Base-by-base conservation (phyloP, 2,329 filamentous ascomycete species). In the Diplodia intermedia region DNA sequence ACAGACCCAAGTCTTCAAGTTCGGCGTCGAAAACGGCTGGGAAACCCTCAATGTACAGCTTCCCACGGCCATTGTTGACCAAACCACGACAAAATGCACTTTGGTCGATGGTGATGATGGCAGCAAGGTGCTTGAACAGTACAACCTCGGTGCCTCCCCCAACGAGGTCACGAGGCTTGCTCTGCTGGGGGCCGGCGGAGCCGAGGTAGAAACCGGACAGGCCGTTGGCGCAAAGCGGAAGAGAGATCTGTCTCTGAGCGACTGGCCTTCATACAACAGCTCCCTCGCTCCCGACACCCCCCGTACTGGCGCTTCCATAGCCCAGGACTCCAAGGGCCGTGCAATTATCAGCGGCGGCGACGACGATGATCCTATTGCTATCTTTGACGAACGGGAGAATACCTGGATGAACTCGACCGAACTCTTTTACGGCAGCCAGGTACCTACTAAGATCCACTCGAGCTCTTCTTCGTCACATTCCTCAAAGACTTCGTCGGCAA, bases 231-330 rank as follows among this genome's bases (percentile, higher is more conserved):
- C 71, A 31, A 78, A 77, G 70, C 74, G 74, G 69, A 86, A 83
- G 75, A 79, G 86, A 70, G 81, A 84, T 18, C 78, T 91, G 36
- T 89, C 87, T 0, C 76, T 89, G 31, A 81, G 80, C 26, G 82
- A 89, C 73, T 96, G 92, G 88, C 93, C 94, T 1, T 75, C 83
- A 3, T 97, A 97, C 79, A 94, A 97, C 79, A 84, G 82, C 65
- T 90, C 89, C 0, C 79, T 89, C 52, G 94, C 91, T 0, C 91
- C 94, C 0, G 86, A 80, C 1, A 82, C 79, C 9, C 87, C 84
- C 6, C 86, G 93, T 71, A 83, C 83, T n/a, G 86, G 88, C 56
- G 96, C 88, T 74, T 90, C 91, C 0, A 77, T 97, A 18, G 91
- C 93, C 0, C 86, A 90, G 72, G 89, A 87, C 69, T 74, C 84